phyloP scores from a whole-genome alignment of 2,329 filamentous ascomycete species.

The Fusarium nelsonii region DNA sequence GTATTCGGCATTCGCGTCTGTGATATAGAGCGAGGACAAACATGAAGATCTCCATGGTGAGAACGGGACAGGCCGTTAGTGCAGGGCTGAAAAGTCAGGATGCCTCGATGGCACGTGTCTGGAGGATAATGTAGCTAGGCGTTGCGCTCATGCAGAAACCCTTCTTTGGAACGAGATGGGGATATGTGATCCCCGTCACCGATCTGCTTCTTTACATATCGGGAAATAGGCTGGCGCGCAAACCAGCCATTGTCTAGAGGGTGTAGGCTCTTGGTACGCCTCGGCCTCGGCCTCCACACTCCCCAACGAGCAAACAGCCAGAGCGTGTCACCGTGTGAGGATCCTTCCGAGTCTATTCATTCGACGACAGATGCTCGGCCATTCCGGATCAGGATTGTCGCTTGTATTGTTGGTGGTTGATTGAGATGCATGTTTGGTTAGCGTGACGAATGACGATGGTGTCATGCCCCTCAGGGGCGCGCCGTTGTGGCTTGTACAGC shows the following conservation, averaged over 20 bases:
- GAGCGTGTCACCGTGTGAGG: slow-evolving; percentile 12
- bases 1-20: slow-evolving; percentile 30
- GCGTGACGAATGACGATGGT: slow-evolving; percentile 34
- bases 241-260: slow-evolving; percentile 18
- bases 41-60: slow-evolving; percentile 14
- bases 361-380: slow-evolving; percentile 6
- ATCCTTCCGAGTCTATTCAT: slow-evolving; percentile 2
- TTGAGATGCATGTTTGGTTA: slow-evolving; percentile 32
- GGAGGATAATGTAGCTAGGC: slow-evolving; percentile 4
- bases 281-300: not conserved
- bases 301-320: slow-evolving; percentile 5
- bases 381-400: slow-evolving; percentile 18
- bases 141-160: slow-evolving; percentile 2
- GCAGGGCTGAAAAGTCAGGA: slow-evolving; percentile 33
- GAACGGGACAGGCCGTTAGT: slow-evolving; percentile 8
- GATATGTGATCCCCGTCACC: slow-evolving; percentile 1
- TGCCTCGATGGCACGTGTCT: slow-evolving; percentile 20
- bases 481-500: slow-evolving; percentile 32
- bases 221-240: slow-evolving; percentile 6
- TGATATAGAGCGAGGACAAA: slow-evolving; percentile 26
- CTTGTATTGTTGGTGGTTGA: slow-evolving; percentile 25
- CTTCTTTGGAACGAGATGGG: not conserved
- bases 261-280: not conserved
- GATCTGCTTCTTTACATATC: slow-evolving; percentile 3
- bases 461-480: slow-evolving; percentile 25